Percentiles rank a stretch among this genome's conserved stretches.
Conservation (phyloP, 371 early-diverging fungal genomes). For the Synchytrium microbalum region DNA sequence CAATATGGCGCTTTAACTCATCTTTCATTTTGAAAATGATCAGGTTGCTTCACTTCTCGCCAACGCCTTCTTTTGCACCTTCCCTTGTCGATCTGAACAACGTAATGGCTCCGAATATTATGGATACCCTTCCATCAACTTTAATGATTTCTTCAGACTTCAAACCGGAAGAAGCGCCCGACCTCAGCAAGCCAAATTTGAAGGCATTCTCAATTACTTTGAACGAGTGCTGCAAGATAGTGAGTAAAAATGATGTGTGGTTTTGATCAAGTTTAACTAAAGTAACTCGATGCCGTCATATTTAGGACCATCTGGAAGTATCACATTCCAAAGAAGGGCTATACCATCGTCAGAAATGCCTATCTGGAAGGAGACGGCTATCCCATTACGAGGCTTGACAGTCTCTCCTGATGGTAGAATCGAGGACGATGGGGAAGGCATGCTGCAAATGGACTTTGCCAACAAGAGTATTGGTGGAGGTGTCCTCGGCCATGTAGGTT, state of each 20-base stretch:
- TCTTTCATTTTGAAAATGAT: not conserved
- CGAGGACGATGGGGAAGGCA: constrained; percentile 30
- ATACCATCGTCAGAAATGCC: constrained; percentile 23
- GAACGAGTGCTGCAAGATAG: constrained; percentile 26
- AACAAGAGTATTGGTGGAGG: constrained; percentile 50
- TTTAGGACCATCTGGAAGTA: constrained; percentile 31
- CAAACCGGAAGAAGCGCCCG: constrained; percentile 9
- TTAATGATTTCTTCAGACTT: constrained; percentile 28
- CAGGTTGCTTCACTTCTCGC: constrained; percentile 42
- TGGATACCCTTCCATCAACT: constrained; percentile 35
- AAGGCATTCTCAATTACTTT: constrained; percentile 44
- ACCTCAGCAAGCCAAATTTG: constrained; percentile 31
- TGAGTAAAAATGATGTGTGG: too few relatives aligned
- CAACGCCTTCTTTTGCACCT: constrained; percentile 47
- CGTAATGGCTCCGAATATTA: constrained; percentile 16
- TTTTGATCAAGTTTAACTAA: too few relatives aligned
- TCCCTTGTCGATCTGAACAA: constrained; percentile 27
- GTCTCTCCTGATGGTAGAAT: constrained; percentile 23
- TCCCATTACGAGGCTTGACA: constrained; percentile 11
- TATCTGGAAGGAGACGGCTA: constrained; percentile 15
- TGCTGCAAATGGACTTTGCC: constrained; percentile 45
- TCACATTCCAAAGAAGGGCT: constrained; percentile 40
- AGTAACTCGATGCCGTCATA: too few relatives aligned
- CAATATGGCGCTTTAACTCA: too few relatives aligned
- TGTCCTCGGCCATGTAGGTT: constrained; percentile 25